phyloP scores from a whole-genome alignment of 176 grass and related monocot species.

The Calamus simplicifolius region DNA sequence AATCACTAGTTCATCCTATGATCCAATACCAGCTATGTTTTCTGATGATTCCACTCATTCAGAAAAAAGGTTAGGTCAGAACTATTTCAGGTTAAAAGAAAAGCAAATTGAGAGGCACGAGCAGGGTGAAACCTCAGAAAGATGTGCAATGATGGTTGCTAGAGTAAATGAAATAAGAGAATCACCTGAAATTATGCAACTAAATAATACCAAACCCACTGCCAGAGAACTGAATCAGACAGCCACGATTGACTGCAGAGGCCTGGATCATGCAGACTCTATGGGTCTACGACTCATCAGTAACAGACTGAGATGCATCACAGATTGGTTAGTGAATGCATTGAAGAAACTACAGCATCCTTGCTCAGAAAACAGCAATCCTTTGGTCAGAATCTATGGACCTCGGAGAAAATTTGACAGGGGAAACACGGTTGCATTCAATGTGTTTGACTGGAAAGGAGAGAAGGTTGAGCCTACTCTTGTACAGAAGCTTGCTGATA shows the following conservation, averaged over 20 bases:
- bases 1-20: slow-evolving; percentile 55
- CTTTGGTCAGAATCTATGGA: slow-evolving; percentile 64
- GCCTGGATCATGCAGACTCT: slow-evolving; percentile 69
- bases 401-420: slow-evolving; percentile 75
- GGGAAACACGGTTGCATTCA: slow-evolving; percentile 71
- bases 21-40: slow-evolving; percentile 29
- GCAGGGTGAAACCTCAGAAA: neutral
- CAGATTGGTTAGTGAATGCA: slow-evolving; percentile 78
- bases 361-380: slow-evolving; percentile 27
- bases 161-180: neutral
- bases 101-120: slow-evolving; percentile 1
- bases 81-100: neutral
- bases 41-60: neutral
- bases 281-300: slow-evolving; percentile 59
- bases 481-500: slow-evolving; percentile 90
- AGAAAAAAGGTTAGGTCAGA: neutral
- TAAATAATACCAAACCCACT: neutral
- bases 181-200: too few relatives aligned
- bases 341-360: slow-evolving; percentile 69
- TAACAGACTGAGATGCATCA: slow-evolving; percentile 74
- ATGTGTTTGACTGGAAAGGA: slow-evolving; percentile 83
- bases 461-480: slow-evolving; percentile 60
- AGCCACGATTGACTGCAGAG: slow-evolving; percentile 60
- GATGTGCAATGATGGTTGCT: neutral
- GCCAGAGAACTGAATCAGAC: neutral